phyloP scores from a whole-genome alignment of 345 rosid species.

The Gossypium australe region DNA sequence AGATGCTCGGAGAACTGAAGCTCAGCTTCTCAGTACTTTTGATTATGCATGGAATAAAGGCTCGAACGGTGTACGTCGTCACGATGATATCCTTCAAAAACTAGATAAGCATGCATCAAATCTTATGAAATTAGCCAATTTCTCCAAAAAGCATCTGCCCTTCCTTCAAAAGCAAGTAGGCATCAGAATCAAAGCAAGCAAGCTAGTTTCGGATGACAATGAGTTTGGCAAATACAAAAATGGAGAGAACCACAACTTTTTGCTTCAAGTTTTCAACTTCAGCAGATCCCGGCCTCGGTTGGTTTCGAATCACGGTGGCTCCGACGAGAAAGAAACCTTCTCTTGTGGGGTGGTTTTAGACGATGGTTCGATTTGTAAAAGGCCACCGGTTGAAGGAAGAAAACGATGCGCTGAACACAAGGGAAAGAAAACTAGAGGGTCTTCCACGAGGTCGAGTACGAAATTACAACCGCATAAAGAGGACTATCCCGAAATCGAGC shows the following conservation, averaged over 20 bases:
- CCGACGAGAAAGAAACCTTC: constrained; percentile 3
- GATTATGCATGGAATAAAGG: constrained; percentile 98
- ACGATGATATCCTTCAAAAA: constrained; percentile 45
- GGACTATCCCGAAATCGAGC: constrained; percentile 14
- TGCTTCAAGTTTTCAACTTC: constrained; percentile 40
- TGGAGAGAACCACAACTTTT: constrained; percentile 30
- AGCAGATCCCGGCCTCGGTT: constrained; percentile 48
- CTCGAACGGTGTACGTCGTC: constrained; percentile 60
- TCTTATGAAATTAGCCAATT: constrained; percentile 21
- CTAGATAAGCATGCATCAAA: constrained; percentile 38
- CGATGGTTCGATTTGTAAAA: constrained; percentile 11
- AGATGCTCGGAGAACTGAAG: constrained; percentile 55
- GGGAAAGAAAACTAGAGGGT: constrained; percentile 16
- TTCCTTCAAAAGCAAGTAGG: constrained; percentile 46
- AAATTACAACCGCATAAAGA: neutral
- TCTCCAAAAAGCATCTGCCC: constrained; percentile 32
- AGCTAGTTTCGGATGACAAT: constrained; percentile 25
- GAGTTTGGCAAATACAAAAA: constrained; percentile 18
- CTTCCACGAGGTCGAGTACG: neutral
- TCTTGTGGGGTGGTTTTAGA: constrained; percentile 21
- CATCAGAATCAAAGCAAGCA: constrained; percentile 48
- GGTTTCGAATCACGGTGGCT: constrained; percentile 23
- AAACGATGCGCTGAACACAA: constrained; percentile 18
- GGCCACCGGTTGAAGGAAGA: constrained; percentile 11
- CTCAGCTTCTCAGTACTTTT: constrained; percentile 49